phyloP scores from a whole-genome alignment of 805 yeast species.

The Citeromyces matritensis region DNA sequence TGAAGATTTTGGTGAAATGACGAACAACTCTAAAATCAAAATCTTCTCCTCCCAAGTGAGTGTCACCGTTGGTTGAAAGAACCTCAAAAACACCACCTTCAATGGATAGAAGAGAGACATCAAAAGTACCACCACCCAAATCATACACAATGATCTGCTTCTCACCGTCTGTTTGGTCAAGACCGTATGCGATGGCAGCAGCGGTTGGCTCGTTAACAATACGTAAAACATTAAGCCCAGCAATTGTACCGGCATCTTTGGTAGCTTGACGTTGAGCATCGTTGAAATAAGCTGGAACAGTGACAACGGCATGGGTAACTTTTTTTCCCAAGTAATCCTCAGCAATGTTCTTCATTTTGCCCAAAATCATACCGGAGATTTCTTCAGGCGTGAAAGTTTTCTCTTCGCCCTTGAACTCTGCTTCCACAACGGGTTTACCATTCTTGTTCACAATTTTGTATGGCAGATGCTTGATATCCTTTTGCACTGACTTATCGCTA shows the following conservation, averaged over 20 bases:
- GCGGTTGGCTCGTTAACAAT: conserved; percentile 93
- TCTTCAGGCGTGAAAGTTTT: conserved; percentile 89
- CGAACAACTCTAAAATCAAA: conserved; percentile 81
- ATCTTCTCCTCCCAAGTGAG: conserved; percentile 97
- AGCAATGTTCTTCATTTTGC: conserved; percentile 86
- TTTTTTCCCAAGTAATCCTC: conserved; percentile 77
- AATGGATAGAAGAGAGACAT: conserved; percentile 76
- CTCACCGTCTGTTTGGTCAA: conserved; percentile 71
- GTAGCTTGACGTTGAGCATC: conserved; percentile 94
- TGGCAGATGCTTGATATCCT: conserved; percentile 81
- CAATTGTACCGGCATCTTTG: conserved; percentile 86
- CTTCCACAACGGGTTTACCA: conserved; percentile 81
- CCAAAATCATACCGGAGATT: conserved; percentile 82
- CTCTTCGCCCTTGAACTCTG: conserved; percentile 77
- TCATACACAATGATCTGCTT: conserved; percentile 86
- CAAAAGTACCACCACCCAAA: conserved; percentile 96
- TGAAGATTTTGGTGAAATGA: conserved; percentile 76
- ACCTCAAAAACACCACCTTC: conserved; percentile 91
- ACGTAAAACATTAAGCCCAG: conserved; percentile 79
- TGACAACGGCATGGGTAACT: conserved; percentile 83
- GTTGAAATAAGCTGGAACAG: conserved; percentile 88
- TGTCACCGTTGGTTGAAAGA: conserved; percentile 89
- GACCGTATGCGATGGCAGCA: conserved; percentile 94
- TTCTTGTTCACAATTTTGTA: conserved; percentile 63
- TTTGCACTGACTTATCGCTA: conserved; percentile 62